Conservation (phyloP, 2,329 filamentous ascomycete species). For the Alternaria dauci region DNA sequence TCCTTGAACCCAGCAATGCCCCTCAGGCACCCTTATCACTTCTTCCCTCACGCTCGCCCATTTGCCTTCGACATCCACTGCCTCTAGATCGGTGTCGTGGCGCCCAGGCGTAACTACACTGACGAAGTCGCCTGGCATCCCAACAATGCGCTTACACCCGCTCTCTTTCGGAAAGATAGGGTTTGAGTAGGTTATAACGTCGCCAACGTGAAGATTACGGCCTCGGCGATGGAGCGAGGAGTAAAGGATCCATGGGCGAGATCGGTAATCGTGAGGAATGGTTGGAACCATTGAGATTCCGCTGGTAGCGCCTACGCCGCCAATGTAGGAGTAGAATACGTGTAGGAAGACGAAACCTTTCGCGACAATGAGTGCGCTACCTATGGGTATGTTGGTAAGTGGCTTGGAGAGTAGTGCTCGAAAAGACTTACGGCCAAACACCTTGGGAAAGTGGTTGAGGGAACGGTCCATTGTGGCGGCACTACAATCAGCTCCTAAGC, state of each 20-base stretch:
- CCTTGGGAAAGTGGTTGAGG: constrained; percentile 17
- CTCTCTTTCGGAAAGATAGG: constrained; percentile 67
- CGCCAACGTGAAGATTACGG: constrained; percentile 75
- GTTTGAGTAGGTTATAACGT: constrained; percentile 80
- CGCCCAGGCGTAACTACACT: constrained; percentile 67
- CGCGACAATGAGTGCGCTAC: constrained; percentile 17
- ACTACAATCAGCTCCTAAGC: constrained; percentile 18
- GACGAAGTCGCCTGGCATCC: constrained; percentile 72
- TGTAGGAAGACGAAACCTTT: constrained; percentile 42
- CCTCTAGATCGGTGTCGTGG: constrained; percentile 34
- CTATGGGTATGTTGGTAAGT: constrained; percentile 16
- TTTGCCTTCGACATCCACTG: constrained; percentile 33
- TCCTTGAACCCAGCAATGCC: constrained; percentile 90
- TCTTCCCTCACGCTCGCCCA: constrained; percentile 42
- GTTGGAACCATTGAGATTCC: constrained; percentile 94
- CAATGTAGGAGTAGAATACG: constrained; percentile 62
- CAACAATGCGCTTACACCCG: constrained; percentile 78
- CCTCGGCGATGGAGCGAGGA: constrained; percentile 58
- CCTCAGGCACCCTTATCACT: constrained; percentile 83
- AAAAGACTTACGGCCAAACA: constrained; percentile 7
- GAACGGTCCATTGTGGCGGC: constrained; percentile 31
- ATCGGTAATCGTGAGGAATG: constrained; percentile 55
- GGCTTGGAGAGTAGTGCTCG: not conserved
- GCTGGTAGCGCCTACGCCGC: constrained; percentile 65
- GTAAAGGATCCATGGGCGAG: constrained; percentile 33